Evolutionary conservation across 768 basidiomycete species (phyloP).

Genomic region (Leucocoprinus sp.): DNA sequence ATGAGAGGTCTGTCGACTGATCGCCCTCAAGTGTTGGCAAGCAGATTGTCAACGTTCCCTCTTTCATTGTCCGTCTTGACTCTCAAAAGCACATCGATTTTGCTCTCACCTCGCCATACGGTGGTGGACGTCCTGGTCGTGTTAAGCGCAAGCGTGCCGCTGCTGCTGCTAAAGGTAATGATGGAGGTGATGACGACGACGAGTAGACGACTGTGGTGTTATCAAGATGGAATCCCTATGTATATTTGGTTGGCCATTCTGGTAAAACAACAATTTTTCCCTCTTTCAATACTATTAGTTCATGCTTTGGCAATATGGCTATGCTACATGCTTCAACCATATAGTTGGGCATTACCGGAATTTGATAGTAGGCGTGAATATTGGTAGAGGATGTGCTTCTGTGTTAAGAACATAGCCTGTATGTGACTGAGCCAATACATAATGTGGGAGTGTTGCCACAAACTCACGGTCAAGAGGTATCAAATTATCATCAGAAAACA

Average conservation of each 20-base stretch:
- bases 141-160: constrained; percentile 98
- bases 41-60: constrained; percentile 98
- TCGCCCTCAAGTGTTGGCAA: constrained; percentile 71
- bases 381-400: constrained; percentile 59
- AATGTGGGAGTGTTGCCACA: background rate
- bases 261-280: background rate
- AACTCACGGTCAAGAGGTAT: constrained; percentile 68
- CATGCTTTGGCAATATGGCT: constrained; percentile 4
- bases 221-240: constrained; percentile 13
- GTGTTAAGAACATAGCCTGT: constrained; percentile 89
- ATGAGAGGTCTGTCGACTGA: background rate
- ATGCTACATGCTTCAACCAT: background rate
- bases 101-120: constrained; percentile 92
- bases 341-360: background rate
- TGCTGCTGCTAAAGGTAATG: constrained; percentile 86
- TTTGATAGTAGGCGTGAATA: constrained; percentile 39
- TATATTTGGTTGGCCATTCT: background rate
- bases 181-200: constrained; percentile 84
- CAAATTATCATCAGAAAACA: constrained; percentile 70
- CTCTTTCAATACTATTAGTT: background rate
- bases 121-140: constrained; percentile 89
- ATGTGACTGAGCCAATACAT: background rate
- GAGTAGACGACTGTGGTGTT: constrained; percentile 35
- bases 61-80: constrained; percentile 98
- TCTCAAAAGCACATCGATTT: constrained; percentile 99